These are phyloP conservation scores for Aspergillus sp. DNA, from an alignment of 2,329 filamentous ascomycete genomes.

Conservation along the genomic window DNA sequence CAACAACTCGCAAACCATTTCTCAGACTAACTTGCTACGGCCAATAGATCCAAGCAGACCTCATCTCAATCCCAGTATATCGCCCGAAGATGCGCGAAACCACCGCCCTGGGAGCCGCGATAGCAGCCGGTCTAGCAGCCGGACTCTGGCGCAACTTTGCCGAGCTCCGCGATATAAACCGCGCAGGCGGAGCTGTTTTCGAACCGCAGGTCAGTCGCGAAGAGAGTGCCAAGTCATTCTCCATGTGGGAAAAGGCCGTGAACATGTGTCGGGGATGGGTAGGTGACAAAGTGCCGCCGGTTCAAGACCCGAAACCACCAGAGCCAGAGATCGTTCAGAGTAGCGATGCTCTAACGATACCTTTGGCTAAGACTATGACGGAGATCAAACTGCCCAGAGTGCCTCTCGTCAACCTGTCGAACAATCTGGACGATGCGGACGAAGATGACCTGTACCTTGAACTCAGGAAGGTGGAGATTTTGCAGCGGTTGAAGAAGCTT, in stretches of 20 bases:
- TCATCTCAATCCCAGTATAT: slow-evolving; percentile 76
- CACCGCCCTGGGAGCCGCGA: slow-evolving; percentile 79
- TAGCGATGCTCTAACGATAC: slow-evolving; percentile 9
- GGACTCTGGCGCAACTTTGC: slow-evolving; percentile 74
- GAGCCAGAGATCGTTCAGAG: slow-evolving; percentile 10
- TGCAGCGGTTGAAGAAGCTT: slow-evolving; percentile 33
- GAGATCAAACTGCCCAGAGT: slow-evolving; percentile 16
- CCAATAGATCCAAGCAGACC: slow-evolving; percentile 71
- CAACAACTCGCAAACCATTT: slow-evolving; percentile 12
- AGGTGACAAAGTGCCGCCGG: slow-evolving; percentile 6
- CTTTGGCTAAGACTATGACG: slow-evolving; percentile 12
- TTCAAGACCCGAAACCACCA: not conserved
- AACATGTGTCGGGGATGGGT: slow-evolving; percentile 72
- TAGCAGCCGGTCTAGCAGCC: slow-evolving; percentile 78
- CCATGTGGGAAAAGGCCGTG: slow-evolving; percentile 71
- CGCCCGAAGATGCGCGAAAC: slow-evolving; percentile 85
- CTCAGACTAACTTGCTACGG: not conserved
- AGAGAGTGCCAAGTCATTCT: slow-evolving; percentile 60
- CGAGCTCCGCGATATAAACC: slow-evolving; percentile 72
- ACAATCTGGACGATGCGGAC: slow-evolving; percentile 32
- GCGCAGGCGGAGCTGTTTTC: slow-evolving; percentile 67
- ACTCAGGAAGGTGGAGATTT: slow-evolving; percentile 34
- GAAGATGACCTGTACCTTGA: slow-evolving; percentile 37
- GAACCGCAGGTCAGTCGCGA: slow-evolving; percentile 58
- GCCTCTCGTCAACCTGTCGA: slow-evolving; percentile 20